These are phyloP conservation scores for Mycena galericulata DNA, from an alignment of 768 basidiomycete genomes.

Conservation along the genomic window DNA sequence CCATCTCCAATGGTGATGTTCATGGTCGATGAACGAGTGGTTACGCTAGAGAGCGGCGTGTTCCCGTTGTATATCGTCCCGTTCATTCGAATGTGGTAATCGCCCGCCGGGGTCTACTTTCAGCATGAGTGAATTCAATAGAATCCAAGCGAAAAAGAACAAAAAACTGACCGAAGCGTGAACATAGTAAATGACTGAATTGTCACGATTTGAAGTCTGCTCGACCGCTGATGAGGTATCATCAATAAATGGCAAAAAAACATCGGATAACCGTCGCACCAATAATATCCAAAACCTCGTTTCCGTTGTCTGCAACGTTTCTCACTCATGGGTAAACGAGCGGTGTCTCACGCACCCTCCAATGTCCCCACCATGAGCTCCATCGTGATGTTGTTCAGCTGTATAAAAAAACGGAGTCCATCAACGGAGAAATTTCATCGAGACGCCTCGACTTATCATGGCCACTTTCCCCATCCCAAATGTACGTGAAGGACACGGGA, in stretches of 20 bases:
- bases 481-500: not conserved
- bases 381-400: slow-evolving; percentile 13
- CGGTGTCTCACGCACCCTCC: not conserved
- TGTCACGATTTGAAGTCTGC: not conserved
- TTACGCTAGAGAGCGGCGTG: not conserved
- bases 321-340: not conserved
- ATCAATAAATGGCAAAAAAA: not conserved
- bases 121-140: not conserved
- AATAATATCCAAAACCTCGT: slow-evolving; percentile 6
- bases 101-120: not conserved
- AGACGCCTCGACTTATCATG: slow-evolving; percentile 10
- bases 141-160: not conserved
- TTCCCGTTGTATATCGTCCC: not conserved
- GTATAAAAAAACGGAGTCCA: not conserved
- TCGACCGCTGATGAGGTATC: not conserved
- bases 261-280: not conserved
- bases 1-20: not conserved
- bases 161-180: not conserved
- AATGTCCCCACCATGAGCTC: not conserved
- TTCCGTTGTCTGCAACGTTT: not conserved
- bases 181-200: not conserved
- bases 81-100: slow-evolving; percentile 6
- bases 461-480: not conserved
- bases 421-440: not conserved
- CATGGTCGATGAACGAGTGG: not conserved